A percentile compares a stretch with the other conserved stretches of the same genome.
phyloP scores from a whole-genome alignment of 2,329 filamentous ascomycete species.

The Tolypocladium ovalisporum region DNA sequence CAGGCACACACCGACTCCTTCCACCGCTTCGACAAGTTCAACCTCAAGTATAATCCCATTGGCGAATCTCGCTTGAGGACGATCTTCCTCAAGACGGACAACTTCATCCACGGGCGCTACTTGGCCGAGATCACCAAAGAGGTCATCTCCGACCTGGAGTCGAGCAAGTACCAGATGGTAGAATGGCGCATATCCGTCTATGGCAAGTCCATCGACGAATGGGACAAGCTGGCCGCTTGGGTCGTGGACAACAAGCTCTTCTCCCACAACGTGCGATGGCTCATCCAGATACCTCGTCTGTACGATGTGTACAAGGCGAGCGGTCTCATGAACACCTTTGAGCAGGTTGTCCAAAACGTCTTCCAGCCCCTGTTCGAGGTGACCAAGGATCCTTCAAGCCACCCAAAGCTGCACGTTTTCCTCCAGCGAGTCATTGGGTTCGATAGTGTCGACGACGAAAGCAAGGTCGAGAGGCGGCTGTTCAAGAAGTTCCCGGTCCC shows the following conservation, averaged over 20 bases:
- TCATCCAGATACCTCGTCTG: constrained; percentile 87
- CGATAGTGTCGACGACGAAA: constrained; percentile 96
- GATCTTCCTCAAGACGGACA: constrained; percentile 99
- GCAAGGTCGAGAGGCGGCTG: constrained; percentile 87
- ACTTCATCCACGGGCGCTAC: constrained; percentile 92
- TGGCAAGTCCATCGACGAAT: constrained; percentile 82
- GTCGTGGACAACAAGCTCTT: constrained; percentile 97
- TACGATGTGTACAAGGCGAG: constrained; percentile 94
- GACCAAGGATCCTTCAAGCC: constrained; percentile 72
- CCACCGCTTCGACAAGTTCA: constrained; percentile 99
- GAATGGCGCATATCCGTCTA: constrained; percentile 99
- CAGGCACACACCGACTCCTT: constrained; percentile 94
- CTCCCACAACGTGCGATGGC: constrained; percentile 94
- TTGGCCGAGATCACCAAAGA: constrained; percentile 96
- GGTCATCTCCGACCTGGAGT: constrained; percentile 92
- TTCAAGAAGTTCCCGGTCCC: constrained; percentile 93
- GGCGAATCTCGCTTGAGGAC: constrained; percentile 90
- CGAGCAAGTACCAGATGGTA: constrained; percentile 99
- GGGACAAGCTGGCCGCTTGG: constrained; percentile 96
- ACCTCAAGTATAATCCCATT: constrained; percentile 95
- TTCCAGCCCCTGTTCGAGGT: constrained; percentile 94
- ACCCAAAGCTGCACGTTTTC: constrained; percentile 91
- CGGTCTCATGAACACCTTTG: constrained; percentile 77
- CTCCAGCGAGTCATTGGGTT: constrained; percentile 92
- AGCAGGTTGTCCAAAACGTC: constrained; percentile 81